Conservation (phyloP, 2,329 filamentous ascomycete genomes). For the Hyphodiscus sp. region DNA sequence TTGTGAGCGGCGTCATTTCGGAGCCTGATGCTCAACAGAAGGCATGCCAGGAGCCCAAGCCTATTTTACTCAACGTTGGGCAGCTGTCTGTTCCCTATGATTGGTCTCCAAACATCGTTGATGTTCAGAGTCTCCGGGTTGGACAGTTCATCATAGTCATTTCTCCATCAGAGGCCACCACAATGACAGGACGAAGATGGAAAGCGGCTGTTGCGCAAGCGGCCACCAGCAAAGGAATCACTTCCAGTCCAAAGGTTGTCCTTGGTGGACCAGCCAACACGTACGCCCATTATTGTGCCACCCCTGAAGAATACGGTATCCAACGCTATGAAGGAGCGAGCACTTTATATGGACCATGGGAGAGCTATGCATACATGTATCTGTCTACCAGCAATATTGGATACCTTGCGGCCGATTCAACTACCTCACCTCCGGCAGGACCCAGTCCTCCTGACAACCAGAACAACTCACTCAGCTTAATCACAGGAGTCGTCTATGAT, state of each 20-base stretch:
- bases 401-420: conserved; percentile 50
- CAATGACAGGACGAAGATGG: conserved; percentile 88
- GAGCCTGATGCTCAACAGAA: conserved; percentile 50
- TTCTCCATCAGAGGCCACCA: conserved; percentile 79
- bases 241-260: conserved; percentile 61
- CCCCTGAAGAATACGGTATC: conserved; percentile 71
- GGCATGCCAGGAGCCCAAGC: conserved; percentile 64
- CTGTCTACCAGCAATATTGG: conserved; percentile 65
- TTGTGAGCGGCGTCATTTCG: conserved; percentile 66
- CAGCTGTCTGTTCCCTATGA: conserved; percentile 67
- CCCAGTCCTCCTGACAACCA: conserved; percentile 72
- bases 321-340: conserved; percentile 92
- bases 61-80: conserved; percentile 81
- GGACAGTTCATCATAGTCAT: conserved; percentile 81
- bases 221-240: conserved; percentile 24
- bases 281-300: conserved; percentile 72
- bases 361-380: conserved; percentile 80
- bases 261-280: conserved; percentile 84
- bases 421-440: conserved; percentile 42
- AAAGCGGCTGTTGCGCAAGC: conserved; percentile 52
- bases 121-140: conserved; percentile 77
- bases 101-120: conserved; percentile 87
- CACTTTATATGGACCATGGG: conserved; percentile 77
- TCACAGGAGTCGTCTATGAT: conserved; percentile 73
- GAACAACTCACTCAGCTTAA: conserved; percentile 67